Evolutionary conservation across 163 green algal species (phyloP), one percentile per base, ranked within the genome.

Genomic region (Volvox carteri): DNA sequence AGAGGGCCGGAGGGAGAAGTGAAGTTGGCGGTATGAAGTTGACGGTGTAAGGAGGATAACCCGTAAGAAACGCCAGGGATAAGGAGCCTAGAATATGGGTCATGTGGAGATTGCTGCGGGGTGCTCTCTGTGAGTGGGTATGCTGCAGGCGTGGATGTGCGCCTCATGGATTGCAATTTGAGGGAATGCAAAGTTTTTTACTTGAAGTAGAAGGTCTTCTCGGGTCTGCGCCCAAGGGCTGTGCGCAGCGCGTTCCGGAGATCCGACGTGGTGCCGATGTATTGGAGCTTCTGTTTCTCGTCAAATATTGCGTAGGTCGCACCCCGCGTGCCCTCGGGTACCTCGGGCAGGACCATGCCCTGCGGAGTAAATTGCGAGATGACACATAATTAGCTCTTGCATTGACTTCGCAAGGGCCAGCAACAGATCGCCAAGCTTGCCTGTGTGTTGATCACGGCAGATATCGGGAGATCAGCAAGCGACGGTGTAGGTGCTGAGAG

Each of bases 231-330:
- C 33, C 91, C 92, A 46, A 98, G 94, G n/a, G 97, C 65, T 2
- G 94, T 96, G 30, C 94, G 81, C 86, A 98, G 91, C 30, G 95
- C 95, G 87, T 95, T 94, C 46, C 92, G 90, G 70, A 98, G 92
- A 56, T 90, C 46, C 72, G 94, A 93, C 35, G 93, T 96, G 83
- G 98, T 98, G 14, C 96, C 96, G 12, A 98, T 92, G 88, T 97
- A 98, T 92, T 98, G 96, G 78, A 98, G 91, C 84, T 95, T 95
- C 70, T 95, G 92, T 23, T 92, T 85, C 14, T 95, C 88, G 39
- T 98, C 96, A 58, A 95, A 98, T 0, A 98, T 86, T 0, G 95
- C 94, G 93, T 98, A 98, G 14, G 97, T 95, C 28, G 85, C 80
- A 14, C 94, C 95, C 28, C 93, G 44, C 2, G 89, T 94, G 65